These are phyloP conservation scores for Cercospora zeina DNA, from an alignment of 2,329 filamentous ascomycete genomes.

Conservation along the genomic window DNA sequence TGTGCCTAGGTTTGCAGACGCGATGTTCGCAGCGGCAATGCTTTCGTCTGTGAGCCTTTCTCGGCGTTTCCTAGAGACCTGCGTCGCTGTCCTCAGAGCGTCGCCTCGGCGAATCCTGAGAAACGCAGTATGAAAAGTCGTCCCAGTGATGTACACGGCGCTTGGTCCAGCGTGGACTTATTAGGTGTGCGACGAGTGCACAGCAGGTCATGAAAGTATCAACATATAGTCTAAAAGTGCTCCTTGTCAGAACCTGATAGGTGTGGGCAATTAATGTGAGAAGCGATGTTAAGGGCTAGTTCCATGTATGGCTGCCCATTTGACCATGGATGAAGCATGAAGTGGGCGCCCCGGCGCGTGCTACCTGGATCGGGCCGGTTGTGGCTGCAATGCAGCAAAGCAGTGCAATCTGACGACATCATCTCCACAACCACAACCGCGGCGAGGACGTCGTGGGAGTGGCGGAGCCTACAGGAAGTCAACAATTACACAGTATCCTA, in stretches of 20 bases:
- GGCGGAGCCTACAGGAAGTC: background rate
- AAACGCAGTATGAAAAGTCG: conserved; percentile 33
- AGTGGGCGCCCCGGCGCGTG: too few species aligned
- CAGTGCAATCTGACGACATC: background rate
- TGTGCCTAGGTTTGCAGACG: conserved; percentile 9
- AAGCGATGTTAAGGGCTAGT: background rate
- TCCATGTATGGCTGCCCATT: background rate
- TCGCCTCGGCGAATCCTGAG: conserved; percentile 18
- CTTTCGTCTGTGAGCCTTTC: conserved; percentile 14
- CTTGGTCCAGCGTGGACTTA: background rate
- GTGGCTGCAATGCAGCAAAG: too few species aligned
- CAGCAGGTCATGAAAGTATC: conserved; percentile 1
- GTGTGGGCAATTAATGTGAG: background rate
- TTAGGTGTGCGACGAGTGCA: conserved; percentile 1
- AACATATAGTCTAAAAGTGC: background rate
- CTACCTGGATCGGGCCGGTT: background rate
- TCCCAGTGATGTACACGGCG: conserved; percentile 25
- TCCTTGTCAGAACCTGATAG: background rate
- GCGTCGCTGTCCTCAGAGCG: conserved; percentile 8
- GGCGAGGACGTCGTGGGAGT: too few species aligned
- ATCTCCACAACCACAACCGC: background rate
- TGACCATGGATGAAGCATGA: background rate
- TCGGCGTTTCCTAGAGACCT: conserved; percentile 12
- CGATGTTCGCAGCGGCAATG: conserved; percentile 1
- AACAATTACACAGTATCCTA: background rate